Evolutionary conservation across 768 basidiomycete genomes (phyloP).

Genomic region (Galerina sulciceps): DNA sequence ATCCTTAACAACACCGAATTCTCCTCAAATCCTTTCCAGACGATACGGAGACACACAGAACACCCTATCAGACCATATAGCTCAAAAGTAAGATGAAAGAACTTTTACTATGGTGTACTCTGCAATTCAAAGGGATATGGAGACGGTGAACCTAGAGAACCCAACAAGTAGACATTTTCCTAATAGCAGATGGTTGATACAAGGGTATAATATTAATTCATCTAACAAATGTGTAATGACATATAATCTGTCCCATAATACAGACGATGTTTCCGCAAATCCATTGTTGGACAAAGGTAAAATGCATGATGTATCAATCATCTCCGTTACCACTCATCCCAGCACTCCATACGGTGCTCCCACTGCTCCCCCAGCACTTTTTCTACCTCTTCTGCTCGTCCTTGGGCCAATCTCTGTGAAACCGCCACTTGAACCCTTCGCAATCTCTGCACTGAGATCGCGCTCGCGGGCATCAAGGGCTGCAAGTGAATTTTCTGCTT

Average conservation of each 20-base stretch:
- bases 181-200: neutral
- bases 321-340: slow-evolving; percentile 73
- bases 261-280: neutral
- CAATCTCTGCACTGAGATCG: slow-evolving; percentile 71
- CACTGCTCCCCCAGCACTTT: slow-evolving; percentile 71
- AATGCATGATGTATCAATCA: slow-evolving; percentile 20
- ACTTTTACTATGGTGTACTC: no score
- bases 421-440: slow-evolving; percentile 72
- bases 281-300: neutral
- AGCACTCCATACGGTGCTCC: slow-evolving; percentile 87
- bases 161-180: neutral
- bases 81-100: neutral
- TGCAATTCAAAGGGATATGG: no score
- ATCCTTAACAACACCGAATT: slow-evolving; percentile 71
- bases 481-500: slow-evolving; percentile 76
- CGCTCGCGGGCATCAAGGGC: slow-evolving; percentile 84
- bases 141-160: neutral
- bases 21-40: slow-evolving; percentile 71
- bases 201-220: slow-evolving; percentile 22
- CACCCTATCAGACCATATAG: slow-evolving; percentile 54
- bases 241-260: slow-evolving; percentile 2
- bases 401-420: slow-evolving; percentile 77
- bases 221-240: slow-evolving; percentile 6
- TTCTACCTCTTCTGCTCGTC: slow-evolving; percentile 60
- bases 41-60: slow-evolving; percentile 82